Percentiles rank a stretch among this genome's conserved stretches.
Evolutionary conservation across 1,284 basidiomycete genomes (phyloP).

Genomic region (Pascua sp.): DNA sequence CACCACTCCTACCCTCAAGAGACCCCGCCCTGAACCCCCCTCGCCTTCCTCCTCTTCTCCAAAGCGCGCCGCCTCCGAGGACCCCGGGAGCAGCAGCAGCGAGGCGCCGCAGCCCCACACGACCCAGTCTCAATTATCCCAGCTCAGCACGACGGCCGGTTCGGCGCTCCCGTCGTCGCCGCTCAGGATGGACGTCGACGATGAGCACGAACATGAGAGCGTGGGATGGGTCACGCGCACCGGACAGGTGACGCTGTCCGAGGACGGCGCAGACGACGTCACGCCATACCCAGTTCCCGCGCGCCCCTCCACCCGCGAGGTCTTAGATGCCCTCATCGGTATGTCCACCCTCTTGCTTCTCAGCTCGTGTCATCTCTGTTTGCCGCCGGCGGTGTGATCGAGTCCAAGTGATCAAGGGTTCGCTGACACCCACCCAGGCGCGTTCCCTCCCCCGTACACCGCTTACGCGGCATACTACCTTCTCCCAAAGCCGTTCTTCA

Average conservation of each 20-base stretch:
- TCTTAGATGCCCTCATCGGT: conserved; percentile 15
- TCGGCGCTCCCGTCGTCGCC: conserved; percentile 18
- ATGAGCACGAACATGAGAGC: conserved; percentile 13
- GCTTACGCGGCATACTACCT: conserved; percentile 37
- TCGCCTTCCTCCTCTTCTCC: conserved; percentile 37
- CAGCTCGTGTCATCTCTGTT: not conserved
- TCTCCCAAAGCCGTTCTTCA: conserved; percentile 32
- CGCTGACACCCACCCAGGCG: conserved; percentile 15
- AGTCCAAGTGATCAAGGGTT: no score
- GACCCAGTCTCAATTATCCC: not conserved
- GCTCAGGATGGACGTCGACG: conserved; percentile 24
- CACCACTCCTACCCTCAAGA: conserved; percentile 21
- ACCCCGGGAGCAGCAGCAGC: conserved; percentile 14
- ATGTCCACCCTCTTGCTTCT: not conserved
- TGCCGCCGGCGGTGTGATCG: no score
- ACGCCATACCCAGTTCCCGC: not conserved
- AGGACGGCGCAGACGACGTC: conserved; percentile 1
- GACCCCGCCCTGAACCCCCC: conserved; percentile 32
- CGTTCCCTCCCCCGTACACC: conserved; percentile 34
- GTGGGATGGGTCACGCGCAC: conserved; percentile 38
- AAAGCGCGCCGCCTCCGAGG: conserved; percentile 47
- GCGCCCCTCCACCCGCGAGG: not conserved
- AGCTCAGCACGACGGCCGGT: not conserved
- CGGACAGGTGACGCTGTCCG: conserved; percentile 34
- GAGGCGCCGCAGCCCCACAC: not conserved